phyloP scores from a whole-genome alignment of 2,329 filamentous ascomycete species.

The Chaetomium sp. region DNA sequence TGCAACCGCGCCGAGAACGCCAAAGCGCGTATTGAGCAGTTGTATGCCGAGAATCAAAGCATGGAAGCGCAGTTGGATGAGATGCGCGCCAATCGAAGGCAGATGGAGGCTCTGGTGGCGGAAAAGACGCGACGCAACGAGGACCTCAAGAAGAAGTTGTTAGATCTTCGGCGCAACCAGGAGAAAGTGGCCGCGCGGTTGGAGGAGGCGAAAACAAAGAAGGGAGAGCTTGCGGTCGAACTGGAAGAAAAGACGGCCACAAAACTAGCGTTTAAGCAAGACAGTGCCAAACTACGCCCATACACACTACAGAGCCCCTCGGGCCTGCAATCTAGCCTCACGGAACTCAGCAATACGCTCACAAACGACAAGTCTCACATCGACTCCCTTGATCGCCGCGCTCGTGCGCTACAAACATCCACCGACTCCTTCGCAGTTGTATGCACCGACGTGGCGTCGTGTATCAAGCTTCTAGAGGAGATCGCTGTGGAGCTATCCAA shows the following conservation, averaged over 20 bases:
- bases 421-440: slow-evolving; percentile 84
- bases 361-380: slow-evolving; percentile 75
- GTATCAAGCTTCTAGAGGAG: slow-evolving; percentile 84
- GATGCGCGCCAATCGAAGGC: slow-evolving; percentile 70
- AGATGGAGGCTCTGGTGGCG: slow-evolving; percentile 72
- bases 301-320: slow-evolving; percentile 88
- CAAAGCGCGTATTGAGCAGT: slow-evolving; percentile 77
- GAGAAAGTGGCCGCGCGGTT: slow-evolving; percentile 76
- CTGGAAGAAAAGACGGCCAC: slow-evolving; percentile 67
- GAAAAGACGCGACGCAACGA: slow-evolving; percentile 84
- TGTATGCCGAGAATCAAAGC: slow-evolving; percentile 81
- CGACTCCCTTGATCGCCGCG: slow-evolving; percentile 76
- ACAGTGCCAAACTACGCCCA: slow-evolving; percentile 81
- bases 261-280: slow-evolving; percentile 67
- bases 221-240: slow-evolving; percentile 63
- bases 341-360: slow-evolving; percentile 74
- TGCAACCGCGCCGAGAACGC: slow-evolving; percentile 85
- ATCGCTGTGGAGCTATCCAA: slow-evolving; percentile 77
- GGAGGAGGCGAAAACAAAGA: slow-evolving; percentile 76
- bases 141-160: slow-evolving; percentile 72
- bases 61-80: slow-evolving; percentile 74
- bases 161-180: slow-evolving; percentile 76
- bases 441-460: slow-evolving; percentile 75
- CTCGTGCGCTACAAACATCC: slow-evolving; percentile 86
- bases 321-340: slow-evolving; percentile 71